Base-by-base conservation (phyloP, 1,284 basidiomycete species). In the Trichosporon ovoides region DNA sequence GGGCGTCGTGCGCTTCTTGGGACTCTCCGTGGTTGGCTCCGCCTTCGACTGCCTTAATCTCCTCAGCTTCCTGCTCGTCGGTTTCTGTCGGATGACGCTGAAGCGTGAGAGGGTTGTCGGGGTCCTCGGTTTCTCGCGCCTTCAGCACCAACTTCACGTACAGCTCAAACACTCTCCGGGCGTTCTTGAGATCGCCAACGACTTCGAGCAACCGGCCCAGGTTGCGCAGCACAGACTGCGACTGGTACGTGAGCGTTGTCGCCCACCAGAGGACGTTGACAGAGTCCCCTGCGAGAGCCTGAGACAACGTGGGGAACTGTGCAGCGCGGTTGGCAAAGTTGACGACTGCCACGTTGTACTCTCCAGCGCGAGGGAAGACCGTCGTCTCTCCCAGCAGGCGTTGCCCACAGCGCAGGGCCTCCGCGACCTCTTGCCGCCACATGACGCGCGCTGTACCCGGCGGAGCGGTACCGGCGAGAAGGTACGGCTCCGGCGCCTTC, bases 171-270 rank as follows among this genome's bases (percentile, higher is more conserved):
- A 87, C 87, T 31, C 88, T 84, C 63, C 83, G 84, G 1, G 91
- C 89, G 22, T 92, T 83, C 10, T 79, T 70, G 7, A 79, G 74
- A 60, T 89, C 86, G 4, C 85, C 86, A 0, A 83, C 80, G 7
- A 85, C 80, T 53, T 85, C 82, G 9, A 89, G 78, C 0, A 93
- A 76, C 1, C 86, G 85, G 14, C 84, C 84, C 80, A 95, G 86
- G 73, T 94, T 89, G 0, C 91, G 85, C 57, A 90, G 83, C 14
- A 95, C 80, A 9, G 85, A 83, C 64, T 87, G 87, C 1, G 89
- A 93, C 70, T 95, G 92, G 80, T 96, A 95, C 0, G 92, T 96
- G 22, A 91, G 82, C 18, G 86, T 85, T 10, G 89, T 92, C 1
- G 90, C 87, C 89, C 91, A 92, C 87, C 91, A 93, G 1, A 96